Conservation (phyloP, 176 grass and related monocot genomes). For the Aegilops tauschii region DNA sequence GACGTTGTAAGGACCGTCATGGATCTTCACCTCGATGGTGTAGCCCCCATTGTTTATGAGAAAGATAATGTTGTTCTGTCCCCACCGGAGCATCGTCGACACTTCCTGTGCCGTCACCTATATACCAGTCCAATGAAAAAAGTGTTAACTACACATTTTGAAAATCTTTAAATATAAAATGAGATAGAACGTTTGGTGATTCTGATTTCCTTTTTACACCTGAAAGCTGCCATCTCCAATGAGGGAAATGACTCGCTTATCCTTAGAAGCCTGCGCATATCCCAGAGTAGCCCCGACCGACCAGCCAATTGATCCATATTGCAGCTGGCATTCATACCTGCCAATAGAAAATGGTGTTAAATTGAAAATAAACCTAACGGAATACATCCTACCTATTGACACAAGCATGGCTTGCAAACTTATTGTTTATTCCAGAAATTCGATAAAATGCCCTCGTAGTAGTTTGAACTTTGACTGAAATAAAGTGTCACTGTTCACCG, state of each 20-base stretch:
- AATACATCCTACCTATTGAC: neutral
- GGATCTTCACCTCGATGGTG: conserved; percentile 66
- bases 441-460: too few species aligned
- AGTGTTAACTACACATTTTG: neutral
- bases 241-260: conserved; percentile 56
- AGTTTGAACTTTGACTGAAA: too few species aligned
- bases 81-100: conserved; percentile 54
- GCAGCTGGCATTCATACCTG: conserved; percentile 69
- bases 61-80: conserved; percentile 50
- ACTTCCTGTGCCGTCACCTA: conserved; percentile 56
- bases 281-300: conserved; percentile 52
- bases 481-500: too few species aligned
- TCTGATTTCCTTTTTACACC: neutral
- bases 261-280: conserved; percentile 51
- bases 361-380: neutral
- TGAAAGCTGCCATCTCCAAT: conserved; percentile 68
- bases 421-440: too few species aligned
- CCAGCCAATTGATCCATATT: conserved; percentile 62
- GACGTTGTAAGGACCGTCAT: conserved; percentile 54
- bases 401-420: neutral
- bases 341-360: neutral
- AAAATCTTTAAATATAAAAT: neutral
- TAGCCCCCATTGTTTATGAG: conserved; percentile 68
- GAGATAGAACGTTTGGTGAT: neutral
- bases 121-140: neutral